phyloP scores from a whole-genome alignment of 257 asterid genomes.

The Vinca minor region DNA sequence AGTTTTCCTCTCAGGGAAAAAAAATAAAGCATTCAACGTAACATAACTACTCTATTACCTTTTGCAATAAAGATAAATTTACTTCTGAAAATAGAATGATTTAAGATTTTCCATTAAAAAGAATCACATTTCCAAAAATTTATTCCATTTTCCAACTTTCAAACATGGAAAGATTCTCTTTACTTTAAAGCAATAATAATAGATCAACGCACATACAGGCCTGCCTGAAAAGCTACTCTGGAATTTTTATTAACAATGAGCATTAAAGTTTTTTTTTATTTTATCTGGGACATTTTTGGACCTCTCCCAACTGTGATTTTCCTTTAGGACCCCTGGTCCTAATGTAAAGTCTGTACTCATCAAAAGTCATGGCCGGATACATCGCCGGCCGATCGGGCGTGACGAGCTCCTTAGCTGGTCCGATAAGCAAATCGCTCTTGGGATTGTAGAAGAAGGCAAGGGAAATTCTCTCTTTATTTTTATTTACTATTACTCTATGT shows the following conservation, averaged over 20 bases:
- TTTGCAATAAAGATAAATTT: too few species aligned
- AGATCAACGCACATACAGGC: background rate
- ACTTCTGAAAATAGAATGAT: too few species aligned
- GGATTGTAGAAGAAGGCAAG: constrained; percentile 68
- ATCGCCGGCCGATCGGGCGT: constrained; percentile 37
- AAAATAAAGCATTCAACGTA: too few species aligned
- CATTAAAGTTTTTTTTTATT: too few species aligned
- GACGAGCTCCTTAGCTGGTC: constrained; percentile 50
- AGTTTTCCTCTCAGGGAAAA: too few species aligned
- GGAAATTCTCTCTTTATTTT: constrained; percentile 42
- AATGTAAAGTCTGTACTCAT: constrained; percentile 57
- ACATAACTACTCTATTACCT: too few species aligned
- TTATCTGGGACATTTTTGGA: constrained; percentile 4
- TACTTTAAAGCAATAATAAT: too few species aligned
- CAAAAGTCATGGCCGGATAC: constrained; percentile 58
- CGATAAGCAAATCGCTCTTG: constrained; percentile 41
- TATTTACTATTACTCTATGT: constrained; percentile 66
- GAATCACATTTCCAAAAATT: too few species aligned
- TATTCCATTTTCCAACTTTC: too few species aligned
- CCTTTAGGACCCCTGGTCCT: constrained; percentile 68
- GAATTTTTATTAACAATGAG: too few species aligned
- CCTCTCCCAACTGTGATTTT: constrained; percentile 50
- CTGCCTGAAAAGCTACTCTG: background rate
- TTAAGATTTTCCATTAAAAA: too few species aligned
- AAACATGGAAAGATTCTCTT: too few species aligned